Conservation (phyloP, 352 stramenopile species). For the Globisporangium camurandrum region DNA sequence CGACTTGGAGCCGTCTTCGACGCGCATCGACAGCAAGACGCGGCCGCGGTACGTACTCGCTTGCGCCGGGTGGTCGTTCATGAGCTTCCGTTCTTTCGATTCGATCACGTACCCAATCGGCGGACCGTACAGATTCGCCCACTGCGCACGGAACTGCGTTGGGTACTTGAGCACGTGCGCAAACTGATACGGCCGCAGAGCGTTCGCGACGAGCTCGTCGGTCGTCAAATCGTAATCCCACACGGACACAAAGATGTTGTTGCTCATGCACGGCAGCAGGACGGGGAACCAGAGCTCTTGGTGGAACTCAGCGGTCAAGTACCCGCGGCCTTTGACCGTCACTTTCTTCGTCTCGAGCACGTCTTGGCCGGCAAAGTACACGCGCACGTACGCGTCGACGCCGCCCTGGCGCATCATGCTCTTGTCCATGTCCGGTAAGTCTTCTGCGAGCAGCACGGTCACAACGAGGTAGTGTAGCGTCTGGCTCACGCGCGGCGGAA, state of each 20-base stretch:
- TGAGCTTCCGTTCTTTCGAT: slow-evolving; percentile 25
- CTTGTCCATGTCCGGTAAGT: slow-evolving; percentile 83
- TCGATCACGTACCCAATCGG: slow-evolving; percentile 51
- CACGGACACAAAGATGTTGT: slow-evolving; percentile 77
- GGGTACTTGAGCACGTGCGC: slow-evolving; percentile 57
- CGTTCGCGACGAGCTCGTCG: slow-evolving; percentile 70
- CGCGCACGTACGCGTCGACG: slow-evolving; percentile 77
- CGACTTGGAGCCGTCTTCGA: slow-evolving; percentile 61
- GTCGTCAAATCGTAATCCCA: slow-evolving; percentile 73
- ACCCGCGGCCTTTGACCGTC: slow-evolving; percentile 50
- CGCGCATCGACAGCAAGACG: slow-evolving; percentile 54
- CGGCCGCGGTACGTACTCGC: slow-evolving; percentile 77
- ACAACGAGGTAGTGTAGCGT: slow-evolving; percentile 72
- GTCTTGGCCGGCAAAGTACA: slow-evolving; percentile 68
- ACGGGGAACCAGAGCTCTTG: slow-evolving; percentile 87
- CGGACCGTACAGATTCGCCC: slow-evolving; percentile 81
- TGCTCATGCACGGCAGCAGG: slow-evolving; percentile 70
- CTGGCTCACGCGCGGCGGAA: slow-evolving; percentile 70
- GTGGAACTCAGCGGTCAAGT: slow-evolving; percentile 43
- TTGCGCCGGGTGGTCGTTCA: slow-evolving; percentile 53
- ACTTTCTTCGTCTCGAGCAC: slow-evolving; percentile 63
- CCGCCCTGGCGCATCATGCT: slow-evolving; percentile 50
- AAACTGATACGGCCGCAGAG: slow-evolving; percentile 62
- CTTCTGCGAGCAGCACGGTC: slow-evolving; percentile 66
- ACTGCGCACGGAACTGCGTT: slow-evolving; percentile 46